phyloP scores from a whole-genome alignment of 2,329 filamentous ascomycete species.

The Hypoxylon sp. region DNA sequence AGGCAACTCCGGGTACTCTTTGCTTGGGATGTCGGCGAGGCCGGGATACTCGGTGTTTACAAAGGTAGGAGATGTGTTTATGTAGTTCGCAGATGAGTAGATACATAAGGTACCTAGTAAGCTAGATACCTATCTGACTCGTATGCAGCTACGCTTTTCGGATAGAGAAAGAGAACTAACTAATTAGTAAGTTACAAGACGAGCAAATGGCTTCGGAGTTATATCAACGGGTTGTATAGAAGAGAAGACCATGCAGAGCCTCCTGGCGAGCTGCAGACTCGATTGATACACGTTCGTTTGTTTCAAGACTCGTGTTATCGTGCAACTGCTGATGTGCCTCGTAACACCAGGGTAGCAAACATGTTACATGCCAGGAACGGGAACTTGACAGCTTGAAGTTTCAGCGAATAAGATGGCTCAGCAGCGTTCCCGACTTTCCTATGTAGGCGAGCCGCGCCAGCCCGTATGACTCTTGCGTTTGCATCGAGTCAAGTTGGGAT shows the following conservation, averaged over 20 bases:
- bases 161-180: neutral
- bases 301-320: slow-evolving; percentile 31
- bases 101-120: slow-evolving; percentile 13
- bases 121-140: neutral
- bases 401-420: slow-evolving; percentile 29
- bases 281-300: slow-evolving; percentile 19
- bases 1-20: neutral
- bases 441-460: slow-evolving; percentile 22
- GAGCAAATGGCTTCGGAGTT: slow-evolving; percentile 28
- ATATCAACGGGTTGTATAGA: too few species aligned
- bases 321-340: slow-evolving; percentile 20
- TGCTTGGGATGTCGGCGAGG: slow-evolving; percentile 13
- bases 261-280: slow-evolving; percentile 33
- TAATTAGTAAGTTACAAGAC: neutral
- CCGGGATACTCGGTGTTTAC: slow-evolving; percentile 6
- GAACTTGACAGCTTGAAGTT: slow-evolving; percentile 19
- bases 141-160: neutral
- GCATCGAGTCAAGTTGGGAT: neutral
- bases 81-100: too few species aligned
- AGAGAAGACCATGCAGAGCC: slow-evolving; percentile 8
- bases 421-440: slow-evolving; percentile 28
- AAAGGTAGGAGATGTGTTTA: too few species aligned
- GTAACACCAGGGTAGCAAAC: slow-evolving; percentile 36
- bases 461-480: slow-evolving; percentile 2
- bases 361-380: slow-evolving; percentile 35